A percentile compares a stretch with the other conserved stretches of the same genome.
Conservation (phyloP, 1,139 yeast species). For the Zygoascus sp. region DNA sequence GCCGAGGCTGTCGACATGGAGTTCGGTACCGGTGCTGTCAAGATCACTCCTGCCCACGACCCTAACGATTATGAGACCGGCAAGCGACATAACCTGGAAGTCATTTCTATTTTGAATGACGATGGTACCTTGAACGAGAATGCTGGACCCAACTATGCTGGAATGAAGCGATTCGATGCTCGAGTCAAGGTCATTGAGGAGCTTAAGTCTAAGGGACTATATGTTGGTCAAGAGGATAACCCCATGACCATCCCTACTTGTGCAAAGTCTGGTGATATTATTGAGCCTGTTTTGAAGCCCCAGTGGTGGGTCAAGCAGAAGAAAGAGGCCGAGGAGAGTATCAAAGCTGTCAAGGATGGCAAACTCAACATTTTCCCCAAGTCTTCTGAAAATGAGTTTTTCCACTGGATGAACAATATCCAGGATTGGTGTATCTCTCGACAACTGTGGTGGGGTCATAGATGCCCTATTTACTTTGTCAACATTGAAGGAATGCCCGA, state of each 20-base stretch:
- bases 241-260: slow-evolving; percentile 94
- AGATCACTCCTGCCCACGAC: slow-evolving; percentile 98
- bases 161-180: slow-evolving; percentile 92
- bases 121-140: slow-evolving; percentile 85
- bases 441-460: slow-evolving; percentile 99
- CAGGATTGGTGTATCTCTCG: slow-evolving; percentile 99
- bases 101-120: slow-evolving; percentile 86
- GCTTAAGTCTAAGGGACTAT: slow-evolving; percentile 69
- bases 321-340: slow-evolving; percentile 85
- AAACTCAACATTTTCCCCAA: slow-evolving; percentile 79
- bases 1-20: slow-evolving; percentile 97
- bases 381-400: slow-evolving; percentile 86
- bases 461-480: slow-evolving; percentile 94
- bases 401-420: slow-evolving; percentile 92
- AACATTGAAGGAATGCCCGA: slow-evolving; percentile 63
- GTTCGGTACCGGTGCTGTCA: slow-evolving; percentile 99
- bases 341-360: slow-evolving; percentile 80
- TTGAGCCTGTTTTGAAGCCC: slow-evolving; percentile 94
- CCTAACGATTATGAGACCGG: slow-evolving; percentile 96
- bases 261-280: slow-evolving; percentile 93
- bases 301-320: slow-evolving; percentile 98
- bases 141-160: slow-evolving; percentile 86
- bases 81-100: slow-evolving; percentile 84
- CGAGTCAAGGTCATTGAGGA: slow-evolving; percentile 78
- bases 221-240: slow-evolving; percentile 80